Percentiles rank a stretch among this genome's conserved stretches.
These are phyloP conservation scores for Botryococcus braunii DNA, from an alignment of 163 green algal genomes.

Conservation along the genomic window DNA sequence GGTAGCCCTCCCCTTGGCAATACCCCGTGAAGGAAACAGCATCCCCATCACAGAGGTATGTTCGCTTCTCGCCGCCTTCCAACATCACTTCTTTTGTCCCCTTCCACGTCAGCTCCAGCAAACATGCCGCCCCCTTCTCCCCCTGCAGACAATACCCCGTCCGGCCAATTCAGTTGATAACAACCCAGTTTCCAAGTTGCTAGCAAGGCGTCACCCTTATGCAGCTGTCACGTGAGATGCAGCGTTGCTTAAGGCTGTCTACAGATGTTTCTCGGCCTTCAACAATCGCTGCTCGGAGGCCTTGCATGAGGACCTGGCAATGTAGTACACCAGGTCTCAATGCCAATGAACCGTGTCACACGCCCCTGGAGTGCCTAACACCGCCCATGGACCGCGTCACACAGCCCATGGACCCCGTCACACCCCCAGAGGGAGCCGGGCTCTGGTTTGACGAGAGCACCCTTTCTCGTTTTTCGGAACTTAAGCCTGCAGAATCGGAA, in stretches of 20 bases:
- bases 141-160: too few species aligned
- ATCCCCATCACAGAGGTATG: constrained; percentile 74
- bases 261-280: not conserved
- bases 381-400: not conserved
- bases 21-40: constrained; percentile 52
- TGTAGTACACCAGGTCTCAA: not conserved
- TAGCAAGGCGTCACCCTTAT: too few species aligned
- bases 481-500: too few species aligned
- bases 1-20: constrained; percentile 36
- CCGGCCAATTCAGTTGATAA: too few species aligned
- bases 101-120: constrained; percentile 59
- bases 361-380: not conserved
- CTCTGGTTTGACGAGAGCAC: too few species aligned
- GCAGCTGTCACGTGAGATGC: not conserved
- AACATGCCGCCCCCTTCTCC: constrained; percentile 15
- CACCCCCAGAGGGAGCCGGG: too few species aligned
- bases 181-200: too few species aligned
- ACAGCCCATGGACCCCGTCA: constrained; percentile 5
- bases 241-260: not conserved
- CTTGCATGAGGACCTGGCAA: too few species aligned
- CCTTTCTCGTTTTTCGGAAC: too few species aligned
- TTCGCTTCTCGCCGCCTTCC: constrained; percentile 22
- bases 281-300: not conserved
- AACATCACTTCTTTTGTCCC: constrained; percentile 44
- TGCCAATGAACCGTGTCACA: constrained; percentile 3